Percentiles rank a stretch among this genome's conserved stretches.
Conservation (phyloP, 2,329 filamentous ascomycete species). For the Xylariaceae sp. region DNA sequence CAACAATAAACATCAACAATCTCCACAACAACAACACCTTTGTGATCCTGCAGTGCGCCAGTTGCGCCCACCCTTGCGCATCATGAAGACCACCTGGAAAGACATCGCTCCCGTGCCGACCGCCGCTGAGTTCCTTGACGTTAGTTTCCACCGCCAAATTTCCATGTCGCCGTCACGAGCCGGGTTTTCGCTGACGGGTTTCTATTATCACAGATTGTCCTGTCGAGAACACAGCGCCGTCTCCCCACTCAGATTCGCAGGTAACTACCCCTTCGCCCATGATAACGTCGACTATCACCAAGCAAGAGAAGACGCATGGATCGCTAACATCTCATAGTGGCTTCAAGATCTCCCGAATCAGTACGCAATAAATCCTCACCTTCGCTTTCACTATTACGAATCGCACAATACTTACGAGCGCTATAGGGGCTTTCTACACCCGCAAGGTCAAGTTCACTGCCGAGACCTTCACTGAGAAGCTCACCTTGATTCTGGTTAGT, state of each 20-base stretch:
- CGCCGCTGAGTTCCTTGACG: constrained; percentile 89
- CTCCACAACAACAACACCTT: background rate
- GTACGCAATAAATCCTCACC: background rate
- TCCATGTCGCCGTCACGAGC: background rate
- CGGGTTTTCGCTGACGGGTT: constrained; percentile 7
- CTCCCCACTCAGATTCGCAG: constrained; percentile 86
- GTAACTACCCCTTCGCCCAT: background rate
- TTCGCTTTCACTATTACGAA: background rate
- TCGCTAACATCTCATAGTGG: constrained; percentile 46
- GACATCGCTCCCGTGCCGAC: constrained; percentile 85
- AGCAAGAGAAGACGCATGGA: background rate
- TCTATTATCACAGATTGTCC: constrained; percentile 52
- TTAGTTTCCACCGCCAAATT: constrained; percentile 34
- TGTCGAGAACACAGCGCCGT: constrained; percentile 86
- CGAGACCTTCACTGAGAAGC: constrained; percentile 94
- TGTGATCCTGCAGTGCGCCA: constrained; percentile 9
- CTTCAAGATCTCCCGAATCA: constrained; percentile 92
- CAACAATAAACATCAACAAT: background rate
- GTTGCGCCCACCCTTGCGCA: constrained; percentile 31
- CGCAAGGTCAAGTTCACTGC: constrained; percentile 97
- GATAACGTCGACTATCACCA: background rate
- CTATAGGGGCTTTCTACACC: constrained; percentile 72
- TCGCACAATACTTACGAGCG: constrained; percentile 5
- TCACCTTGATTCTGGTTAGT: constrained; percentile 37
- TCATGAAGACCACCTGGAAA: constrained; percentile 62